These are phyloP conservation scores for Asterochloris sp. DNA, from an alignment of 139 green algal genomes.

Conservation along the genomic window DNA sequence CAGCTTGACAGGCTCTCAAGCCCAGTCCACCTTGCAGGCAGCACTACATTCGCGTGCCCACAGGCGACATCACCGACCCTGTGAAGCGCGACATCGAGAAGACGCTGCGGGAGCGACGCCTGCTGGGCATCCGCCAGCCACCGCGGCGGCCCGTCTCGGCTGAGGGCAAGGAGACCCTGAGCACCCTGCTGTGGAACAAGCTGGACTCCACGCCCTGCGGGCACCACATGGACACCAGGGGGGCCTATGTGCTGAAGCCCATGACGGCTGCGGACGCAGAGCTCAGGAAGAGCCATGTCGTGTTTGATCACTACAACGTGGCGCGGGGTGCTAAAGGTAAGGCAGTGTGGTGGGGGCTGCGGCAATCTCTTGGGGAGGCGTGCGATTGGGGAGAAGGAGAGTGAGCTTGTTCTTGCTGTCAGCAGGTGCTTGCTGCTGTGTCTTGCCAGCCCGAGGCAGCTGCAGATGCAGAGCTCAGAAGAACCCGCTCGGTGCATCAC, in stretches of 20 bases:
- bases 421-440: no score
- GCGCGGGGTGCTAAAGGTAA: background rate
- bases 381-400: no score
- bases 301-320: slow-evolving; percentile 13
- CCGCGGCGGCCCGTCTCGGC: background rate
- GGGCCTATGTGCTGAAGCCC: background rate
- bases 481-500: no score
- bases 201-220: slow-evolving; percentile 9
- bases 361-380: no score
- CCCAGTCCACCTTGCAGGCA: background rate
- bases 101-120: background rate
- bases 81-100: slow-evolving; percentile 27
- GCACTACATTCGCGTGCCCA: slow-evolving; percentile 8
- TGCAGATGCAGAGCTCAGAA: no score
- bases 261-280: background rate
- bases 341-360: no score
- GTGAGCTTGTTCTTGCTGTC: no score
- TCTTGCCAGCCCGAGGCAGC: no score
- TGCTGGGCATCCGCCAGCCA: slow-evolving; percentile 7
- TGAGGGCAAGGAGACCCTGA: slow-evolving; percentile 5
- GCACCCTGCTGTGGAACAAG: slow-evolving; percentile 17
- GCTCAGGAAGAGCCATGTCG: slow-evolving; percentile 1
- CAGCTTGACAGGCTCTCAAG: background rate
- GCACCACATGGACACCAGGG: slow-evolving; percentile 4
- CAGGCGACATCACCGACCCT: slow-evolving; percentile 19